Base-by-base conservation (phyloP, 176 grass and related monocot species). In the Chrysopogon serrulatus region DNA sequence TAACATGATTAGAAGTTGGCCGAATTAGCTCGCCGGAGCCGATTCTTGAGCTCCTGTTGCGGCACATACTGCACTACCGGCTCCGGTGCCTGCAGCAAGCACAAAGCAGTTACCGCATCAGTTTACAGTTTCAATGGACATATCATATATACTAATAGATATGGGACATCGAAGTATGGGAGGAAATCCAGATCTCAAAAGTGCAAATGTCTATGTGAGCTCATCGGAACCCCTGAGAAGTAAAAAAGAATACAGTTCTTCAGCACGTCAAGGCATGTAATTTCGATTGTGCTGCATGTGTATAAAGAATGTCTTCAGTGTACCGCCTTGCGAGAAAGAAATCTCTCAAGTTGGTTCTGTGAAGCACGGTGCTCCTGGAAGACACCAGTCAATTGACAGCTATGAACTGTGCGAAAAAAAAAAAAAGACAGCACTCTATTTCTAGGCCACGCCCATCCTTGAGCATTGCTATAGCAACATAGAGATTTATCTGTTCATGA, bases 11-110 rank as follows among this genome's bases (percentile, higher is more conserved):
- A 99, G 85, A 99, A 87, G 75, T 73, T 67, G 78, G 87, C 86
- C 18, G 93, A 99, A 74, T 91, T 99, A 74, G 47, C 90, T 82
- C 93, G 88, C 75, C 90, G 86, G 42, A 96, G 85, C 56, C 66
- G 83, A 68, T 89, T 82, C 90, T 87, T 84, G 18, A 79, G 81
- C 81, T 94, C 93, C 43, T 84, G 83, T 59, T 79, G 93, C 1
- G 74, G 87, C 74, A 89, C 86, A 65, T 70, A 77, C 10, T 87
- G 96, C 70, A 90, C 84, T 66, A 94, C 81, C 37, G 89, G 71
- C 47, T 89, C 86, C 32, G 66, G 68, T 79, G 78, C 85, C 96
- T 99, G 88, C 56, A 88, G 35, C 41, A 83, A 70, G 73, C 24
- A 71, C 28, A 68, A 83, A 74, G 39, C 36, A 85, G 14, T 74